phyloP scores from a whole-genome alignment of 1,139 yeast genomes.

The Pichia cactophila region DNA sequence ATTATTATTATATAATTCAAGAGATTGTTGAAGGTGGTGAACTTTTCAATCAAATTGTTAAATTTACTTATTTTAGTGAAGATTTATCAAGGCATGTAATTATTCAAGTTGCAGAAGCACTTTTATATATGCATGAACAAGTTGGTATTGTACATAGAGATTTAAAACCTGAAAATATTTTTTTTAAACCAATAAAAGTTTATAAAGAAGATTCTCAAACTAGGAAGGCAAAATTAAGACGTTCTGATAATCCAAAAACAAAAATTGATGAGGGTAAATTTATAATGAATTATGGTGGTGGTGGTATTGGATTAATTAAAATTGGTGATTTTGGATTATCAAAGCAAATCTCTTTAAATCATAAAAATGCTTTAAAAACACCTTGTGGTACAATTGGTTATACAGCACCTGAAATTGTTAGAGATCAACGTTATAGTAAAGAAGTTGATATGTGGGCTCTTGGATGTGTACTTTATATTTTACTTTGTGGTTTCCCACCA shows the following conservation, averaged over 20 bases:
- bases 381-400: conserved; percentile 91
- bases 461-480: conserved; percentile 86
- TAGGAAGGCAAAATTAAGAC: conserved; percentile 39
- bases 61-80: conserved; percentile 84
- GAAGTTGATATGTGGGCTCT: conserved; percentile 95
- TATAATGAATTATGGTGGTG: conserved; percentile 73
- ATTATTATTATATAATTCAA: conserved; percentile 69
- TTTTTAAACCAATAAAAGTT: conserved; percentile 69
- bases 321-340: conserved; percentile 88
- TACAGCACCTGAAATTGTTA: conserved; percentile 92
- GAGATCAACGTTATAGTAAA: conserved; percentile 77
- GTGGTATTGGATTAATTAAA: conserved; percentile 79
- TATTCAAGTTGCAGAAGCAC: conserved; percentile 74
- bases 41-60: conserved; percentile 85
- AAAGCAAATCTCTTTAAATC: conserved; percentile 58
- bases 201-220: conserved; percentile 38
- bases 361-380: conserved; percentile 52
- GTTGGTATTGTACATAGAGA: conserved; percentile 91
- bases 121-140: conserved; percentile 71
- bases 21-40: conserved; percentile 93
- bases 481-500: conserved; percentile 93
- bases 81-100: conserved; percentile 79
- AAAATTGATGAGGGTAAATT: conserved; percentile 87
- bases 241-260: conserved; percentile 64
- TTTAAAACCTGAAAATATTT: conserved; percentile 86